These are phyloP conservation scores for Lactuca sativa DNA, from an alignment of 129 eudicot genomes.

Conservation along the genomic window DNA sequence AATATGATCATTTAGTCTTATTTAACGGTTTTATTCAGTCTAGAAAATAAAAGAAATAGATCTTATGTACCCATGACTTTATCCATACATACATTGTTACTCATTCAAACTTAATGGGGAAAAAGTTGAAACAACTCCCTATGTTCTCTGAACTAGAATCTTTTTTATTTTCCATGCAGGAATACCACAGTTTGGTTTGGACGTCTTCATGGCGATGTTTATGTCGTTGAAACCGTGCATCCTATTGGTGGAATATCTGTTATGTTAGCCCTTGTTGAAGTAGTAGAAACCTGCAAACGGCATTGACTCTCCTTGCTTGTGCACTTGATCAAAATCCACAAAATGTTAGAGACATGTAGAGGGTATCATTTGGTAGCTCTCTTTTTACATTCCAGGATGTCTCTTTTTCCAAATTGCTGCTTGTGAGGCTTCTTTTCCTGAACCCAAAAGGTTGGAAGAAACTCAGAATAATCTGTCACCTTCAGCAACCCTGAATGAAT, in stretches of 20 bases:
- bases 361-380: slow-evolving; percentile 94
- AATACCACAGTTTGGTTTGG: slow-evolving; percentile 82
- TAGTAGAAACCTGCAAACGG: slow-evolving; percentile 96
- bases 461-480: slow-evolving; percentile 44
- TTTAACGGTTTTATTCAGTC: no score
- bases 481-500: slow-evolving; percentile 40
- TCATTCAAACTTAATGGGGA: no score
- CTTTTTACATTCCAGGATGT: slow-evolving; percentile 84
- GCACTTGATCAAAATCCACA: slow-evolving; percentile 98
- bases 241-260: slow-evolving; percentile 96
- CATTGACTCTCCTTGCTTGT: slow-evolving; percentile 80
- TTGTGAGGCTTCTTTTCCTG: slow-evolving; percentile 94
- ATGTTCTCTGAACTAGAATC: background rate
- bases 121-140: no score
- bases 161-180: slow-evolving; percentile 43
- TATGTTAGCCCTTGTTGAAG: slow-evolving; percentile 95
- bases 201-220: slow-evolving; percentile 87
- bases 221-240: slow-evolving; percentile 82
- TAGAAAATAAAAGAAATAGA: no score
- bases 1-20: no score
- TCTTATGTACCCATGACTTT: no score
- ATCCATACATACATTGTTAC: no score
- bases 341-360: slow-evolving; percentile 79
- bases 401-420: slow-evolving; percentile 92
- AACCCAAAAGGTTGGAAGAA: slow-evolving; percentile 61